phyloP scores from a whole-genome alignment of 2,329 filamentous ascomycete genomes.

The Pezicula radicicola region DNA sequence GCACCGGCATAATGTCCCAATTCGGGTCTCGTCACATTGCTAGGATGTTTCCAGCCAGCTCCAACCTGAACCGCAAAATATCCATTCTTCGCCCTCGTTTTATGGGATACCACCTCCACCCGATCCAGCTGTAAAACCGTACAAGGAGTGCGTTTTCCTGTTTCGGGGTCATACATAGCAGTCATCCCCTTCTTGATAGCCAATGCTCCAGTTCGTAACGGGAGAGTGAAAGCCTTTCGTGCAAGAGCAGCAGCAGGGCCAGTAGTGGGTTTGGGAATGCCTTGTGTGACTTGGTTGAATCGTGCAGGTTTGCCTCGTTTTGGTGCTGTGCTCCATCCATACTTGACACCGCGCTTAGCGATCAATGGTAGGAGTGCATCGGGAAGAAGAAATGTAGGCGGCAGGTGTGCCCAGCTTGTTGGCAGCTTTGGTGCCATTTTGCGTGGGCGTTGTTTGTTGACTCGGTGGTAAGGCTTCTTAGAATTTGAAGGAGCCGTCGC shows the following conservation, averaged over 20 bases:
- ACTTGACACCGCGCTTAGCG: conserved; percentile 30
- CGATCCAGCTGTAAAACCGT: conserved; percentile 93
- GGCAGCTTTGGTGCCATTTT: conserved; percentile 32
- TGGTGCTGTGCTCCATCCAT: conserved; percentile 57
- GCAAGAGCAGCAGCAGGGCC: conserved; percentile 59
- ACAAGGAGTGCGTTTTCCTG: conserved; percentile 75
- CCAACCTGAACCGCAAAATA: conserved; percentile 96
- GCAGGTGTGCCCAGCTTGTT: conserved; percentile 27
- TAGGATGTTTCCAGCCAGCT: conserved; percentile 67
- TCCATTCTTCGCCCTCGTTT: conserved; percentile 76
- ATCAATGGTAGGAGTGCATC: conserved; percentile 27
- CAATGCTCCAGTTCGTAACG: conserved; percentile 74
- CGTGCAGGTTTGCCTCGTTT: conserved; percentile 44
- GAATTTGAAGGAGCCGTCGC: conserved; percentile 1
- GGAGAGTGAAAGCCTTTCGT: conserved; percentile 56
- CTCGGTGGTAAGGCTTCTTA: neutral
- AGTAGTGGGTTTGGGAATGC: conserved; percentile 53
- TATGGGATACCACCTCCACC: conserved; percentile 84
- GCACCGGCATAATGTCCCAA: conserved; percentile 85
- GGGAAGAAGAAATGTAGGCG: conserved; percentile 27
- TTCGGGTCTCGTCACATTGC: conserved; percentile 77
- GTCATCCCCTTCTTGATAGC: conserved; percentile 96
- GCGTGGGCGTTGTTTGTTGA: conserved; percentile 12
- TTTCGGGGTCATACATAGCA: conserved; percentile 74
- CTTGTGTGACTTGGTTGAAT: conserved; percentile 57